These are phyloP conservation scores for Boletellus dicymbophilus DNA, from an alignment of 1,284 basidiomycete genomes.

Conservation along the genomic window DNA sequence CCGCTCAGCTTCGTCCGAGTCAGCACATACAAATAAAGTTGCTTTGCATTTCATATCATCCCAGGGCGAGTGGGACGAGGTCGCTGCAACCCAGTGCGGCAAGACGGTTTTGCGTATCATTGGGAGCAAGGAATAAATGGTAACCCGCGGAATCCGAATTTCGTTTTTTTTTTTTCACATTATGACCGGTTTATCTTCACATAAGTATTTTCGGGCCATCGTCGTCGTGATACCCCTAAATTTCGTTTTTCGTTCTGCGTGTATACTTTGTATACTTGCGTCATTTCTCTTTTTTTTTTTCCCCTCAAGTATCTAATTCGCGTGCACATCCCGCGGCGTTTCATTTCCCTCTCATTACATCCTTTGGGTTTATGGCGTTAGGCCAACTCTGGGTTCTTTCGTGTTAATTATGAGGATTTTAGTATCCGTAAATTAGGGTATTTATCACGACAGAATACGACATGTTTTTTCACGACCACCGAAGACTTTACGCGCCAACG, in stretches of 20 bases:
- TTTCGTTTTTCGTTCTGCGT: neutral
- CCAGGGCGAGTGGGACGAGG: constrained; percentile 44
- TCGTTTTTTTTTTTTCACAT: constrained; percentile 6
- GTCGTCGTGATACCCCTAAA: neutral
- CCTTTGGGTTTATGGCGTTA: constrained; percentile 12
- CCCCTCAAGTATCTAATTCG: constrained; percentile 1
- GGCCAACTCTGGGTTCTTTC: constrained; percentile 6
- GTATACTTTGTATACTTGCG: neutral
- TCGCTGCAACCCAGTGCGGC: constrained; percentile 26
- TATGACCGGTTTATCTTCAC: too few species aligned
- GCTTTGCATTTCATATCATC: constrained; percentile 37
- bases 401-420: too few species aligned
- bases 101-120: constrained; percentile 35
- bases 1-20: constrained; percentile 40
- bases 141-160: neutral
- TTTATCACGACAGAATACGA: constrained; percentile 10
- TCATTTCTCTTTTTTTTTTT: neutral
- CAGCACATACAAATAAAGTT: constrained; percentile 11
- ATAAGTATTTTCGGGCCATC: neutral
- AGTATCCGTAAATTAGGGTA: too few species aligned
- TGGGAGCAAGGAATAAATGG: constrained; percentile 28
- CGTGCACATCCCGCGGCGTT: neutral
- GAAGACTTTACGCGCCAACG: constrained; percentile 33
- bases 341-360: neutral
- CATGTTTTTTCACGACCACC: neutral